phyloP scores from a whole-genome alignment of 2,329 filamentous ascomycete genomes.

The Fusarium aywerte region DNA sequence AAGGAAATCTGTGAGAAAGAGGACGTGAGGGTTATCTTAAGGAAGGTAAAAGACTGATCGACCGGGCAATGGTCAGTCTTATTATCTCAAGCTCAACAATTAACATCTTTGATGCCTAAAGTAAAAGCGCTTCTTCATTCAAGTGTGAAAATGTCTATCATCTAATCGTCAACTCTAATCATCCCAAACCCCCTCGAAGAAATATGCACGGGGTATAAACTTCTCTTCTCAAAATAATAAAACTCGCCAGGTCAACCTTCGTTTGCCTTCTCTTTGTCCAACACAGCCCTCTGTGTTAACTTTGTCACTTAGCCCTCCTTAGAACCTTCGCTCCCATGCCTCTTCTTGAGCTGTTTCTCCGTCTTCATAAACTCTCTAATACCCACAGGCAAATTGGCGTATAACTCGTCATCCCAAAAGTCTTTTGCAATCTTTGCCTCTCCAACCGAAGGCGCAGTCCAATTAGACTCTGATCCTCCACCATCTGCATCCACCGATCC shows the following conservation, averaged over 20 bases:
- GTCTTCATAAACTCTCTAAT: slow-evolving; percentile 98
- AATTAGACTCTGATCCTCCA: slow-evolving; percentile 77
- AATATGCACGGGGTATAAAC: slow-evolving; percentile 35
- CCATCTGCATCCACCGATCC: slow-evolving; percentile 83
- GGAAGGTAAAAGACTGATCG: too few relatives aligned
- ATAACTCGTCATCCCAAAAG: slow-evolving; percentile 73
- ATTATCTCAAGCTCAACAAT: not conserved
- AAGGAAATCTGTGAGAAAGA: too few relatives aligned
- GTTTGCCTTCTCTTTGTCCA: not conserved
- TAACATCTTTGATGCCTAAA: not conserved
- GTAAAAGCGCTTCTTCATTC: not conserved
- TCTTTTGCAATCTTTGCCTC: slow-evolving; percentile 60
- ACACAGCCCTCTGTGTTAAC: too few relatives aligned
- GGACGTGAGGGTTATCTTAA: too few relatives aligned
- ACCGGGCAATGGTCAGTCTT: not conserved
- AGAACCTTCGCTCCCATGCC: slow-evolving; percentile 69
- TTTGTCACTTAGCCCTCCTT: slow-evolving; percentile 51
- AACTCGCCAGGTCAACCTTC: not conserved
- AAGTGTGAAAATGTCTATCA: slow-evolving; percentile 24
- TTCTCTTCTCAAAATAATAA: not conserved
- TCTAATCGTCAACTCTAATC: slow-evolving; percentile 39
- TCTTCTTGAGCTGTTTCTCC: slow-evolving; percentile 88
- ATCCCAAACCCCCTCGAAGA: not conserved
- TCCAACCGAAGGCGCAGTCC: slow-evolving; percentile 56
- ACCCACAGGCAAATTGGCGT: slow-evolving; percentile 85